Evolutionary conservation across 1,284 basidiomycete genomes (phyloP), one percentile per base, ranked within the genome.

Genomic region (Pseudozyma tsukubaensis): DNA sequence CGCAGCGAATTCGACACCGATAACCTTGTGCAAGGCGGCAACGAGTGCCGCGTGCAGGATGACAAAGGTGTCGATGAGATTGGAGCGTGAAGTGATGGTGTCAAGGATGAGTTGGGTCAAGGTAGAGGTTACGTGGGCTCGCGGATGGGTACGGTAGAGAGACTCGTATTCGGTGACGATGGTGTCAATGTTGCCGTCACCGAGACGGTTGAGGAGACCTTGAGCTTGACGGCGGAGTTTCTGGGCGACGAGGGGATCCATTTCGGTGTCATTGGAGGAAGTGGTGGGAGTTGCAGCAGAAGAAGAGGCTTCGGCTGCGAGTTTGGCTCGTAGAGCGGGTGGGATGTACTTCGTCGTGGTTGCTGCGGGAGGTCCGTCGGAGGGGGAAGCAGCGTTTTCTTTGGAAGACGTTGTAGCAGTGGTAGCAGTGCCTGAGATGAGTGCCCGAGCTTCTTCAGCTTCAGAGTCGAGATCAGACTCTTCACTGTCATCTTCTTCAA

Each of bases 1-100:
- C 87, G 72, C 86, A 90, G 94, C 94, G 79, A 98, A 96, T 79
- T 97, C 96, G 47, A 94, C 87, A 1, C 96, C 95, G 14, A 96
- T 86, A 13, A 94, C 88, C 80, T 91, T 92, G 85, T 97, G 90
- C 48, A 98, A 86, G 50, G 91, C 90, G 0, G 92, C 91, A 29
- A 97, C 89, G 45, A 99, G 90, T 0, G 93, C 92, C 0, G 94
- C 94, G 82, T 98, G 91, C 5, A 97, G 88, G 14, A 94, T 91
- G 53, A 98, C 92, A 78, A 94, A 95, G 1, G 92, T 93, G 83
- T 98, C 85, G 52, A 83, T 94, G 51, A 98, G 88, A 51, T 92
- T 92, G 0, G 92, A 90, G 82, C 92, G 91, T 16, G 91, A 89
- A 1, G 93, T 90, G 51, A 97, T 92, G 45, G 92, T 92, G 56